Conservation (phyloP, 192 early-diverging fungal species). For the Coemansia sp. region DNA sequence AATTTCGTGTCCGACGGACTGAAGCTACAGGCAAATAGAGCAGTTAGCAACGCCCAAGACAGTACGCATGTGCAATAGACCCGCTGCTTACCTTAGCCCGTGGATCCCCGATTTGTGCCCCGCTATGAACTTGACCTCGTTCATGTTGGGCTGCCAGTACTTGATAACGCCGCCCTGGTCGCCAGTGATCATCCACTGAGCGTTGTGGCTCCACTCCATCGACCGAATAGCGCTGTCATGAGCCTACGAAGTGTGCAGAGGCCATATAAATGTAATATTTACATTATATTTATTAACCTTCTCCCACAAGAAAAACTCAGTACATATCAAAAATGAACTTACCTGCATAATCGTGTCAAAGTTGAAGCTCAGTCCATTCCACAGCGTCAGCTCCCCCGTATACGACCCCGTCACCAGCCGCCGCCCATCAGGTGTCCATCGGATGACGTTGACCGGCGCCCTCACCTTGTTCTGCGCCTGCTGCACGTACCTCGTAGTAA, state of each 20-base stretch:
- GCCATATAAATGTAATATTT: neutral
- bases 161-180: conserved; percentile 92
- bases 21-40: conserved; percentile 69
- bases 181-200: conserved; percentile 91
- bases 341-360: conserved; percentile 94
- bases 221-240: conserved; percentile 92
- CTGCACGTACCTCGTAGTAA: conserved; percentile 40
- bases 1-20: conserved; percentile 90
- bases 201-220: conserved; percentile 96
- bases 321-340: conserved; percentile 10
- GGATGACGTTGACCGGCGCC: conserved; percentile 87
- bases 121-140: conserved; percentile 81
- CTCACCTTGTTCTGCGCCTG: conserved; percentile 83
- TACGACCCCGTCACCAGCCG: conserved; percentile 91
- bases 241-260: conserved; percentile 36
- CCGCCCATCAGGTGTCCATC: conserved; percentile 96
- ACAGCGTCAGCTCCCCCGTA: conserved; percentile 93
- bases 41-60: neutral
- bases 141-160: conserved; percentile 97
- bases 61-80: conserved; percentile 46
- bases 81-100: conserved; percentile 81
- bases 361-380: conserved; percentile 97
- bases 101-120: conserved; percentile 88
- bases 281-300: conserved; percentile 5
- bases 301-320: no score